A percentile compares a stretch with the other conserved stretches of the same genome.
phyloP scores from a whole-genome alignment of 139 green algal genomes.

The Asterochloris sp. region DNA sequence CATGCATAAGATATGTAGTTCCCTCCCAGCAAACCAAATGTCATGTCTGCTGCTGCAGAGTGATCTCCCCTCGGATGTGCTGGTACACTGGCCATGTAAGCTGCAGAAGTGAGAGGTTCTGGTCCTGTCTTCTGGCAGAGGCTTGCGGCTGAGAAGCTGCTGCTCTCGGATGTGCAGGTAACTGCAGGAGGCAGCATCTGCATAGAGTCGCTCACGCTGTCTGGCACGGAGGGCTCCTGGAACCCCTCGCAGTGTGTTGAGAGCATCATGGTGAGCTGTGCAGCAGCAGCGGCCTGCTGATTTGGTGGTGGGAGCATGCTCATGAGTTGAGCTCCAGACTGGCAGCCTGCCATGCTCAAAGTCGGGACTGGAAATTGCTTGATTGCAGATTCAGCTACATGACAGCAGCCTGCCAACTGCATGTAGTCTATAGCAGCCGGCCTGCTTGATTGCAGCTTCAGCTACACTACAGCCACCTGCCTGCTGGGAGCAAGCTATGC shows the following conservation, averaged over 20 bases:
- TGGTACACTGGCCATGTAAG: constrained; percentile 1
- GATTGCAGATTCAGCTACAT: too few relatives aligned
- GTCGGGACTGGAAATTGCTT: too few relatives aligned
- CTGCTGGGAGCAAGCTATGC: too few relatives aligned
- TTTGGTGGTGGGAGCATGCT: neutral
- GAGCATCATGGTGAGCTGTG: constrained; percentile 2
- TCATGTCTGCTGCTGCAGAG: neutral
- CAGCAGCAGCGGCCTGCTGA: neutral
- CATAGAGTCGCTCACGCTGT: constrained; percentile 28
- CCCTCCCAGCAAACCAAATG: neutral
- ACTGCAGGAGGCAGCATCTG: constrained; percentile 33
- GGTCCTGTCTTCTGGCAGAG: neutral
- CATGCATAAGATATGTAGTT: too few relatives aligned
- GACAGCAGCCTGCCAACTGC: too few relatives aligned
- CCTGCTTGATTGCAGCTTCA: too few relatives aligned
- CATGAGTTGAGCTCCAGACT: too few relatives aligned
- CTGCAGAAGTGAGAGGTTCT: neutral
- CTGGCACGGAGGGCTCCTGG: constrained; percentile 23
- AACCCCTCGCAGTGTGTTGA: constrained; percentile 19
- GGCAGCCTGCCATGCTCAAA: too few relatives aligned
- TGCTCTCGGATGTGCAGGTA: constrained; percentile 7
- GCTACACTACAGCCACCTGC: too few relatives aligned
- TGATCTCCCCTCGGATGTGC: constrained; percentile 2
- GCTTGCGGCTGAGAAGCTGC: neutral
- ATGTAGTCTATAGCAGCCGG: too few relatives aligned